A percentile compares a stretch with the other conserved stretches of the same genome.
phyloP scores from a whole-genome alignment of 257 asterid genomes.

The Perilla frutescens region DNA sequence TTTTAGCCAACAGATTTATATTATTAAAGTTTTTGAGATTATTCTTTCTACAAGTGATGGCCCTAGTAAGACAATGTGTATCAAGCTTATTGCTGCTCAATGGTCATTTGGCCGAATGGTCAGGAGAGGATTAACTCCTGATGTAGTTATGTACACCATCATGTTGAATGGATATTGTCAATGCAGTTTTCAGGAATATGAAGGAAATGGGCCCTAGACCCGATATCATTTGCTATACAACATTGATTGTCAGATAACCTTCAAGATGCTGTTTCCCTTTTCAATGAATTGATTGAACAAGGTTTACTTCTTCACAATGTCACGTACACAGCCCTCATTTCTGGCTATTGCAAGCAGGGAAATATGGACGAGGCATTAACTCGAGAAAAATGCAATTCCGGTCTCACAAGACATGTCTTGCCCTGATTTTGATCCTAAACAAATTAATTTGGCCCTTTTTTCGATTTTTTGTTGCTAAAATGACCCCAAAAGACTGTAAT shows the following conservation, averaged over 20 bases:
- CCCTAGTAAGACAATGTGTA: constrained; percentile 55
- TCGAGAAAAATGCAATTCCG: no score
- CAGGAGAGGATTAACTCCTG: constrained; percentile 62
- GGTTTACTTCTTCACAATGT: constrained; percentile 70
- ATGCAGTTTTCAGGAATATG: constrained; percentile 66
- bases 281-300: constrained; percentile 63
- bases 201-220: constrained; percentile 61
- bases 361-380: constrained; percentile 52
- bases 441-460: no score
- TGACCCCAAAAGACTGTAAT: no score
- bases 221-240: constrained; percentile 72
- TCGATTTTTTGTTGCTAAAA: no score
- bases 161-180: constrained; percentile 83
- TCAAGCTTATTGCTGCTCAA: constrained; percentile 57
- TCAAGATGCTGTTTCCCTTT: constrained; percentile 64
- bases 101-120: constrained; percentile 61
- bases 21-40: constrained; percentile 41
- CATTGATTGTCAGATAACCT: constrained; percentile 68
- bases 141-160: constrained; percentile 63
- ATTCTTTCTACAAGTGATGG: constrained; percentile 46
- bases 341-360: constrained; percentile 70
- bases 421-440: no score
- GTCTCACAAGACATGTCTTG: no score
- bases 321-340: constrained; percentile 69
- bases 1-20: no score